A percentile compares a stretch with the other conserved stretches of the same genome.
phyloP scores from a whole-genome alignment of 2,329 filamentous ascomycete genomes.

The Colletotrichum abscissum region DNA sequence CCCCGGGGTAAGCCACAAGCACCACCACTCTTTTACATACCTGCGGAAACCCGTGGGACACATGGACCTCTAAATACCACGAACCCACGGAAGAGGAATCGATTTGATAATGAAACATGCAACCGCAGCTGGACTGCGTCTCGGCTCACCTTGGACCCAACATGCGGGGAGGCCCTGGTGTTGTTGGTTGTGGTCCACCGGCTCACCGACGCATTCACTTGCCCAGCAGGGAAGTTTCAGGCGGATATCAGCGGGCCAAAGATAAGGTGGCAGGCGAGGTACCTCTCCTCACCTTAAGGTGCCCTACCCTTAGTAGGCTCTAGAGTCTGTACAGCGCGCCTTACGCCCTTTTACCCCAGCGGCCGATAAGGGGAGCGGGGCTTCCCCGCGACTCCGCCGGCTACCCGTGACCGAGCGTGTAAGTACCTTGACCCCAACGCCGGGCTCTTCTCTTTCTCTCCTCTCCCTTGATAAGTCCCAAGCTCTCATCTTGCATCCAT shows the following conservation, averaged over 20 bases:
- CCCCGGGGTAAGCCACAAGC: neutral
- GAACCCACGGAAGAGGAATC: too few relatives aligned
- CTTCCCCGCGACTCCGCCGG: constrained; percentile 31
- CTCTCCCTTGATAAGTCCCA: constrained; percentile 13
- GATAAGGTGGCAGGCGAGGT: constrained; percentile 5
- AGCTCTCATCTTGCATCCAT: neutral
- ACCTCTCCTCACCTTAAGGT: too few relatives aligned
- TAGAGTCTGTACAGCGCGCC: neutral
- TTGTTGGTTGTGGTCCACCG: neutral
- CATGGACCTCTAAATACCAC: neutral
- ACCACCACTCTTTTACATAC: neutral
- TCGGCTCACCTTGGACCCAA: neutral
- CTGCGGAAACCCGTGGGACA: too few relatives aligned
- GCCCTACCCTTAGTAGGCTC: neutral
- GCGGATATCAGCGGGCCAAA: constrained; percentile 36
- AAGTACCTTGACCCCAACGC: constrained; percentile 9
- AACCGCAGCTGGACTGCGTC: neutral
- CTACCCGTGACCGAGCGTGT: constrained; percentile 27
- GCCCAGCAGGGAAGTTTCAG: constrained; percentile 27
- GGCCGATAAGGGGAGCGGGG: constrained; percentile 30
- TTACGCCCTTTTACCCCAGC: constrained; percentile 29
- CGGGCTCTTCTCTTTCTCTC: neutral
- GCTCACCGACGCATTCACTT: neutral
- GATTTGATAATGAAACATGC: neutral
- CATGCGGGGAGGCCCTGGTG: constrained; percentile 4